Conservation (phyloP, 257 asterid species). For the Solanum pennellii region DNA sequence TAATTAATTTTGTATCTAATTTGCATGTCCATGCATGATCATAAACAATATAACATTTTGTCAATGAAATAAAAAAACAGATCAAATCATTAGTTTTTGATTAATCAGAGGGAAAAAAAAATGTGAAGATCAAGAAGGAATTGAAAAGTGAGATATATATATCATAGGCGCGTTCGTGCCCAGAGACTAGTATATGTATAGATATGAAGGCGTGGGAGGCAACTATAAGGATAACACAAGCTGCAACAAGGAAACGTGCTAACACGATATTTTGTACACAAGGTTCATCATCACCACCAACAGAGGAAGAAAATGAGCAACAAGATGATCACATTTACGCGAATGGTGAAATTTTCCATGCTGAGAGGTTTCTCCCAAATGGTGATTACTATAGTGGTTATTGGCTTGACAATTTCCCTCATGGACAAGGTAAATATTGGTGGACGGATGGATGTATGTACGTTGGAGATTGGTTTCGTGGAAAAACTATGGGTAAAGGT, state of each 20-base stretch:
- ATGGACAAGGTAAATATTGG: constrained; percentile 78
- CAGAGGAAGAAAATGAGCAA: constrained; percentile 24
- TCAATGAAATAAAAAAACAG: neutral
- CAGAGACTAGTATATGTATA: neutral
- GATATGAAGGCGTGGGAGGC: constrained; percentile 98
- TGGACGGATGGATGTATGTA: constrained; percentile 95
- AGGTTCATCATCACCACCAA: constrained; percentile 7
- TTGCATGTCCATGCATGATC: constrained; percentile 16
- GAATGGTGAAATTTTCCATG: constrained; percentile 56
- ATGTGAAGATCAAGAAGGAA: neutral
- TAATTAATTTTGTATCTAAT: neutral
- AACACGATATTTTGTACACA: constrained; percentile 59
- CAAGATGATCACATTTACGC: constrained; percentile 23
- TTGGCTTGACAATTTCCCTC: constrained; percentile 79
- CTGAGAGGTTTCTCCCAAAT: constrained; percentile 67
- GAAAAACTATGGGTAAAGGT: constrained; percentile 76
- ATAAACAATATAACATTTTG: neutral
- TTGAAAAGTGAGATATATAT: neutral
- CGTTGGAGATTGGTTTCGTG: constrained; percentile 79
- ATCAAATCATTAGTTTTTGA: neutral
- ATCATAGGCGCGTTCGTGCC: neutral
- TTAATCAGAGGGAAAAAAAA: neutral
- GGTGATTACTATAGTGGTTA: constrained; percentile 80
- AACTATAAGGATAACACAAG: constrained; percentile 72
- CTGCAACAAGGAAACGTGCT: constrained; percentile 79